Evolutionary conservation across 345 rosid species (phyloP).

Genomic region (Brassica nigra): DNA sequence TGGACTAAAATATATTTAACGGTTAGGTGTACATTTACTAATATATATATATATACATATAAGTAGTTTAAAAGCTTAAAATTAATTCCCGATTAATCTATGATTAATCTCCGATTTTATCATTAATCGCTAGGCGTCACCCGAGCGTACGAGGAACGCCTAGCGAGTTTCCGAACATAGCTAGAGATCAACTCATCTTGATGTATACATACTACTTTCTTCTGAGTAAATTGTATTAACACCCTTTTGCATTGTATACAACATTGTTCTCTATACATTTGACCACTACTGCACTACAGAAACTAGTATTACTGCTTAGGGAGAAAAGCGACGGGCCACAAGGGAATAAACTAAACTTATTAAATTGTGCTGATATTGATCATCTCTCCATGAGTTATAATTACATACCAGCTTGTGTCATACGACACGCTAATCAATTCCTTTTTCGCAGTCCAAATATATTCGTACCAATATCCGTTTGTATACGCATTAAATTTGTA

Average conservation of each 20-base stretch:
- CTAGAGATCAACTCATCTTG: neutral
- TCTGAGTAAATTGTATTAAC: neutral
- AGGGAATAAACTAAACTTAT: conserved; percentile 1
- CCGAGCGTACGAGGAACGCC: no score
- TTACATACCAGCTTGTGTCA: conserved; percentile 16
- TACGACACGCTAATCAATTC: conserved; percentile 2
- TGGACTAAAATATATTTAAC: no score
- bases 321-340: neutral
- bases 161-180: no score
- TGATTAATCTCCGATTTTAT: no score
- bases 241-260: neutral
- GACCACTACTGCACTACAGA: conserved; percentile 20
- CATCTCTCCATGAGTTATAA: neutral
- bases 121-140: no score
- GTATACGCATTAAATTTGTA: neutral
- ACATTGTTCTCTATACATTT: conserved; percentile 10
- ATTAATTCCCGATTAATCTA: no score
- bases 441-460: neutral
- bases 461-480: neutral
- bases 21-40: no score
- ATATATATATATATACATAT: no score
- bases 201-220: neutral
- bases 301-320: conserved; percentile 16
- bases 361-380: conserved; percentile 3
- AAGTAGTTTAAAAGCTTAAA: no score